Conservation (phyloP, 2,329 filamentous ascomycete genomes). For the Colletotrichum orchidophilum region DNA sequence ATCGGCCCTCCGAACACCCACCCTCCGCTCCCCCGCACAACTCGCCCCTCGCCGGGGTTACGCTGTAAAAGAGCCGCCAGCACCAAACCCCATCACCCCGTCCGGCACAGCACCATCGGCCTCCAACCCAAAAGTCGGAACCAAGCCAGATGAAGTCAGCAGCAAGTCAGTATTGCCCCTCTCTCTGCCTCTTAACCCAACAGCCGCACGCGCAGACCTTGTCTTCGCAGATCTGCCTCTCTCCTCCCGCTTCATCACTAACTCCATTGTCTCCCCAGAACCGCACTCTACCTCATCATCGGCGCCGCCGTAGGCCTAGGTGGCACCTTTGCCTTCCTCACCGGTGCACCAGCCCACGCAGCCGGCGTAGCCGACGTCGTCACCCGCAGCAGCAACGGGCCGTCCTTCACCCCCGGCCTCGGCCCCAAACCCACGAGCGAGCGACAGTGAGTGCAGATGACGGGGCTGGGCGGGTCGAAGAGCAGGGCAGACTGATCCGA, state of each 20-base stretch:
- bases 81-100: background rate
- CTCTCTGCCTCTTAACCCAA: too few species aligned
- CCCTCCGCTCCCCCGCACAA: background rate
- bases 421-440: slow-evolving; percentile 7
- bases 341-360: slow-evolving; percentile 8
- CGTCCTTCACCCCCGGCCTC: background rate
- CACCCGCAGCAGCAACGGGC: background rate
- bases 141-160: background rate
- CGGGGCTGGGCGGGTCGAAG: slow-evolving; percentile 9
- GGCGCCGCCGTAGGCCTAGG: background rate
- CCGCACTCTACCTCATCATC: background rate
- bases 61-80: background rate
- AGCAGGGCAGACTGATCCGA: slow-evolving; percentile 18
- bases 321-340: slow-evolving; percentile 10
- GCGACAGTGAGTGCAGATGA: background rate
- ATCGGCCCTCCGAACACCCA: background rate
- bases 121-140: background rate
- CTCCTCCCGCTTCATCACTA: background rate
- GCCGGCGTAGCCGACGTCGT: slow-evolving; percentile 6
- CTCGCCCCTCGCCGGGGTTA: background rate
- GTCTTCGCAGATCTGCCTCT: background rate
- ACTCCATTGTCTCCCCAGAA: background rate
- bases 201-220: too few species aligned
- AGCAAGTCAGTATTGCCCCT: background rate
- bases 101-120: background rate